Evolutionary conservation across 805 yeast genomes (phyloP), one percentile per base, ranked within the genome.

Genomic region (Kazachstania kunashirensis): DNA sequence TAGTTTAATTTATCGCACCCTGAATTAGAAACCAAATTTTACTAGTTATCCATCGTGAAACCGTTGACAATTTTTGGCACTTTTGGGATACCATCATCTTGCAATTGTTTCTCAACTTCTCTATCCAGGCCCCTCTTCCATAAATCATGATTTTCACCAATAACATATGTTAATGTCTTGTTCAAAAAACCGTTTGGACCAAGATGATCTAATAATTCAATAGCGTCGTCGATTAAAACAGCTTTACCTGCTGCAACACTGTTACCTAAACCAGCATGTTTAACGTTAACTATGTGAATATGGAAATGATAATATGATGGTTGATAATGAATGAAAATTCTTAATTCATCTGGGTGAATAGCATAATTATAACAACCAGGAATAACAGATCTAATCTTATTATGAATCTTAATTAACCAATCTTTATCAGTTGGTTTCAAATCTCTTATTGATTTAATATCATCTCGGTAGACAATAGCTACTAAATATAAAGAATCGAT

Each of bases 241-340:
- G 96, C 95, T 49, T 81, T 82, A 2, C 97, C 97, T 2, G 70
- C 72, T 5, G 74, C 59, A 49, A 83, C 70, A 32, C 94, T 75
- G 45, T 71, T 70, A 31, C 85, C 77, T 37, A 79, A 49, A 1
- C 92, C 84, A 2, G 74, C 75, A 47, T 83, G 83, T 14, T 61
- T 67, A 5, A 82, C 67, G 49, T 83, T 80, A 14, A 85, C 95
- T 13, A 84, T 79, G 56, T 92, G 98, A 13, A 92, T 71, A 55
- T 92, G 98, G 66, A 92, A 80, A 52, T 92, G 97, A 53, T 92
- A 92, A 57, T 89, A 92, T 0, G 95, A 82, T 0, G 98, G 98
- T 47, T 88, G 97, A 58, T 92, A 83, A 63, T 92, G 98, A 33
- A 92, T 70, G 53, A 83, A 92, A 1, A 86, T 55, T 40, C 94